Percentiles rank a stretch among this genome's conserved stretches.
Conservation (phyloP, 2,329 filamentous ascomycete species). For the Amauroascus niger region DNA sequence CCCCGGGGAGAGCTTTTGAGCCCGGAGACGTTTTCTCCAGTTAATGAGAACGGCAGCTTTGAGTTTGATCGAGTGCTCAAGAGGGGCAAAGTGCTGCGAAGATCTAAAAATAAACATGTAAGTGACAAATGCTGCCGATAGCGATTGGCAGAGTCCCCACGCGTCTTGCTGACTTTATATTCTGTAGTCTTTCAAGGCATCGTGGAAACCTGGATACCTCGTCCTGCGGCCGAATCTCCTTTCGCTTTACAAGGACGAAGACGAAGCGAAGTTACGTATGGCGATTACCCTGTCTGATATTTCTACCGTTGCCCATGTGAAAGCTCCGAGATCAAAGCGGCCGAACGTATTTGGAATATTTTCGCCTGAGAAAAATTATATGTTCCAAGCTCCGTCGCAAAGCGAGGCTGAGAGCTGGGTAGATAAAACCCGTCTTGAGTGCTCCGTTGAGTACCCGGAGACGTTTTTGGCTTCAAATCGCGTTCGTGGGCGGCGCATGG, state of each 20-base stretch:
- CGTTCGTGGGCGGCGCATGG: slow-evolving; percentile 17
- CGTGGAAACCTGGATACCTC: slow-evolving; percentile 82
- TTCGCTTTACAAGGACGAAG: slow-evolving; percentile 85
- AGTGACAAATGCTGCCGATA: slow-evolving; percentile 17
- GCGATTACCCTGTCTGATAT: slow-evolving; percentile 83
- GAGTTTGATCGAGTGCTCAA: slow-evolving; percentile 93
- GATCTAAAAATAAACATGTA: slow-evolving; percentile 90
- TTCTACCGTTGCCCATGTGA: slow-evolving; percentile 79
- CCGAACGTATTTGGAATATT: slow-evolving; percentile 87
- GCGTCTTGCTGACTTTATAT: neutral
- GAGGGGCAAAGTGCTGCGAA: slow-evolving; percentile 73
- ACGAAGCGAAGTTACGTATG: slow-evolving; percentile 79
- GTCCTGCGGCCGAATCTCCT: slow-evolving; percentile 84
- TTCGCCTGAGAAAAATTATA: slow-evolving; percentile 81
- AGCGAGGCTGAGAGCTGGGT: slow-evolving; percentile 82
- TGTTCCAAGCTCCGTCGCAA: slow-evolving; percentile 66
- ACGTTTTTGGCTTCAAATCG: slow-evolving; percentile 33
- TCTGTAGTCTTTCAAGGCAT: slow-evolving; percentile 45
- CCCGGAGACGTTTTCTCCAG: slow-evolving; percentile 64
- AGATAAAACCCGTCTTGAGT: slow-evolving; percentile 64
- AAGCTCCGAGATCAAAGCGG: slow-evolving; percentile 77
- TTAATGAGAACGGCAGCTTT: slow-evolving; percentile 91
- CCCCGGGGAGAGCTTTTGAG: slow-evolving; percentile 42
- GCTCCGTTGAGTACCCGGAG: slow-evolving; percentile 55
- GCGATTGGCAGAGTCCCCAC: neutral